phyloP scores from a whole-genome alignment of 352 stramenopile genomes.

The Nothophytophthora sp. region DNA sequence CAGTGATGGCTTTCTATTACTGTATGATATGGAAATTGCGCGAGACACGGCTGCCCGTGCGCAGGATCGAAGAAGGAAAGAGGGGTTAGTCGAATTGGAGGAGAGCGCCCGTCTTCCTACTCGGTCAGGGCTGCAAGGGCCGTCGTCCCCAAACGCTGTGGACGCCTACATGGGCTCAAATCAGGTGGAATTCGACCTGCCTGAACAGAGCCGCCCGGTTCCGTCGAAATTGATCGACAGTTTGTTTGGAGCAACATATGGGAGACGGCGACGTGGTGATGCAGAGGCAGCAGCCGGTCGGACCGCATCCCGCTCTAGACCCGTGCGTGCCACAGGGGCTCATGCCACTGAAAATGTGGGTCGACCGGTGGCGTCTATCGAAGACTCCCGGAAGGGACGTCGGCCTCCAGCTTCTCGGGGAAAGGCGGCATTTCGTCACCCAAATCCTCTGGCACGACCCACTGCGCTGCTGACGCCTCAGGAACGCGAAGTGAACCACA shows the following conservation, averaged over 20 bases:
- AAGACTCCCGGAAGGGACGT: neutral
- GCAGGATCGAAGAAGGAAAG: conserved; percentile 33
- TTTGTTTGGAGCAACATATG: conserved; percentile 56
- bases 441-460: conserved; percentile 14
- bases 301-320: conserved; percentile 4
- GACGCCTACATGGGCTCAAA: conserved; percentile 6
- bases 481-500: conserved; percentile 65
- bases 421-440: conserved; percentile 7
- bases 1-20: conserved; percentile 76
- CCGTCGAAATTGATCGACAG: conserved; percentile 72
- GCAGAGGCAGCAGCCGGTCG: conserved; percentile 5
- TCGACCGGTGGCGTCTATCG: conserved; percentile 8
- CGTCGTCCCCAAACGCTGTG: conserved; percentile 5
- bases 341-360: conserved; percentile 4
- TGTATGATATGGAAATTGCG: conserved; percentile 84
- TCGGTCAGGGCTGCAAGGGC: conserved; percentile 35
- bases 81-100: conserved; percentile 47
- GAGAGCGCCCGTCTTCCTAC: conserved; percentile 37
- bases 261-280: conserved; percentile 8
- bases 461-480: conserved; percentile 20
- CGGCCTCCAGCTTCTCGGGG: conserved; percentile 9
- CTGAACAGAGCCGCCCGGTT: conserved; percentile 35
- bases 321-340: conserved; percentile 12
- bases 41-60: conserved; percentile 51
- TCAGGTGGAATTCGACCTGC: conserved; percentile 1